phyloP scores from a whole-genome alignment of 2,329 filamentous ascomycete genomes.

The Epichloe hybrida region DNA sequence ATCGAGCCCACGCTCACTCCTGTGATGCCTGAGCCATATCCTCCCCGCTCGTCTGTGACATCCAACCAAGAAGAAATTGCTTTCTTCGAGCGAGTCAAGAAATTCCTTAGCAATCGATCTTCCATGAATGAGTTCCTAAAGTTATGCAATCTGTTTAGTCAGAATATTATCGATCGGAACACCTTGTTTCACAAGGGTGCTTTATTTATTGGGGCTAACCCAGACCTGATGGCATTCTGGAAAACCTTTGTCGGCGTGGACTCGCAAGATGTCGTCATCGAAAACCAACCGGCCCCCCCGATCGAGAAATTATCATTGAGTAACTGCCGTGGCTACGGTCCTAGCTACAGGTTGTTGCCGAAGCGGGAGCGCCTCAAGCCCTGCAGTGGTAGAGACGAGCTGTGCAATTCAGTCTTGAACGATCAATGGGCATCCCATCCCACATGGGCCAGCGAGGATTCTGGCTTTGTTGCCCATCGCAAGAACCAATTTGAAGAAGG shows the following conservation, averaged over 20 bases:
- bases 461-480: slow-evolving; percentile 90
- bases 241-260: slow-evolving; percentile 71
- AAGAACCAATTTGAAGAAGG: slow-evolving; percentile 95
- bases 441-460: slow-evolving; percentile 97
- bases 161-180: slow-evolving; percentile 79
- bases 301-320: slow-evolving; percentile 78
- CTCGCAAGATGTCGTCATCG: slow-evolving; percentile 61
- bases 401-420: slow-evolving; percentile 86
- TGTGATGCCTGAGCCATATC: slow-evolving; percentile 73
- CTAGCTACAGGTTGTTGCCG: slow-evolving; percentile 85
- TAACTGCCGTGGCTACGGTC: slow-evolving; percentile 89
- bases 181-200: slow-evolving; percentile 71
- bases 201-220: slow-evolving; percentile 75
- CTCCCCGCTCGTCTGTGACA: slow-evolving; percentile 58
- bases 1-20: slow-evolving; percentile 83
- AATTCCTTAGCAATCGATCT: slow-evolving; percentile 84
- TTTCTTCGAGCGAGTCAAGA: slow-evolving; percentile 95
- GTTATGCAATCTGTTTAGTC: slow-evolving; percentile 87
- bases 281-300: slow-evolving; percentile 66
- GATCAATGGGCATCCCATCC: slow-evolving; percentile 98
- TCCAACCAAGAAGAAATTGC: slow-evolving; percentile 73
- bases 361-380: slow-evolving; percentile 82
- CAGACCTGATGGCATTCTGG: slow-evolving; percentile 81
- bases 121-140: slow-evolving; percentile 94
- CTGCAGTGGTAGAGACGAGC: slow-evolving; percentile 87